These are phyloP conservation scores for Paraphoma chrysanthemicola DNA, from an alignment of 2,329 filamentous ascomycete genomes.

Conservation along the genomic window DNA sequence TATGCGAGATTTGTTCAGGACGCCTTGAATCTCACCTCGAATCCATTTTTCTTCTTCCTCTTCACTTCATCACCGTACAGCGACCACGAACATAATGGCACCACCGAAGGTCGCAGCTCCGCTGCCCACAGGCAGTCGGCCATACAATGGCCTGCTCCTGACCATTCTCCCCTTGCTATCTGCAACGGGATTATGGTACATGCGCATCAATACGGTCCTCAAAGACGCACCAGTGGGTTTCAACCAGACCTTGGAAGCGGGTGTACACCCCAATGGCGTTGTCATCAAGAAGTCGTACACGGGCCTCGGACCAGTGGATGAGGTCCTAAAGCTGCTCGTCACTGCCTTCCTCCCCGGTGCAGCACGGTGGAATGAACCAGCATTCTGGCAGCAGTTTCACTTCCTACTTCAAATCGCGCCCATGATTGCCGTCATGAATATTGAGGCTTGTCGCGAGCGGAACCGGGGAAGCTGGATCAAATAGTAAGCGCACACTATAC, in stretches of 20 bases:
- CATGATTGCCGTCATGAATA: slow-evolving; percentile 14
- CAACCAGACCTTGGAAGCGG: background rate
- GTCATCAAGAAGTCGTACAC: slow-evolving; percentile 20
- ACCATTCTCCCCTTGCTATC: slow-evolving; percentile 2
- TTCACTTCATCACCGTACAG: too few relatives aligned
- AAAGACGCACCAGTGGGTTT: slow-evolving; percentile 13
- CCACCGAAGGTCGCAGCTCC: slow-evolving; percentile 11
- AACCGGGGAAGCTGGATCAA: slow-evolving; percentile 22
- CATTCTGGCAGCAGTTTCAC: slow-evolving; percentile 24
- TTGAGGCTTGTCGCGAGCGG: slow-evolving; percentile 22
- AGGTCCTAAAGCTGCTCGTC: slow-evolving; percentile 14
- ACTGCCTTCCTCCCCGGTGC: slow-evolving; percentile 18
- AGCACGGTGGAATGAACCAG: slow-evolving; percentile 15
- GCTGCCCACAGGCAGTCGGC: slow-evolving; percentile 6
- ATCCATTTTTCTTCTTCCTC: background rate
- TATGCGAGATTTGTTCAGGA: background rate
- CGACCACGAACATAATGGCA: background rate
- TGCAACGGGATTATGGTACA: slow-evolving; percentile 11
- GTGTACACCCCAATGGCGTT: slow-evolving; percentile 15
- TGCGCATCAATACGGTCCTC: slow-evolving; percentile 14
- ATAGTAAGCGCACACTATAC: slow-evolving; percentile 15
- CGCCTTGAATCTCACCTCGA: background rate
- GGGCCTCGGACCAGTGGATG: slow-evolving; percentile 13
- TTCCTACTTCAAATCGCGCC: slow-evolving; percentile 16
- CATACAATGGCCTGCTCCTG: slow-evolving; percentile 15